A percentile compares a stretch with the other conserved stretches of the same genome.
Evolutionary conservation across 805 yeast species (phyloP).

Genomic region (Komagataella pseudopastoris): DNA sequence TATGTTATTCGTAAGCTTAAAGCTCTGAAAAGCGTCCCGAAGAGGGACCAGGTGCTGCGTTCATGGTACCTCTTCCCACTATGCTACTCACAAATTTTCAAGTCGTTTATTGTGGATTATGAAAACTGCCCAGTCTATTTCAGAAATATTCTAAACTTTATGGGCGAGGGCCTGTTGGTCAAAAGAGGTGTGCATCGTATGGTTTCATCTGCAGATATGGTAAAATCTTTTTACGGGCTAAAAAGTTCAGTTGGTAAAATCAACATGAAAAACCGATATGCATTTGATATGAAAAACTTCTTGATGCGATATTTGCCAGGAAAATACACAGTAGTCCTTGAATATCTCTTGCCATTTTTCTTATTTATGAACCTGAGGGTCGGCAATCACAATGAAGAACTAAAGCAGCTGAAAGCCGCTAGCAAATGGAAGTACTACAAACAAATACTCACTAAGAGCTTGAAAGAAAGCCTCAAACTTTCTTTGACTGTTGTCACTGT

Average conservation of each 20-base stretch:
- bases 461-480: neutral
- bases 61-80: conserved; percentile 11
- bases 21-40: neutral
- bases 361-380: neutral
- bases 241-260: neutral
- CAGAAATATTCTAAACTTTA: conserved; percentile 4
- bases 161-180: neutral
- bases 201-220: neutral
- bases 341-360: conserved; percentile 5
- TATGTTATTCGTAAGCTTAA: neutral
- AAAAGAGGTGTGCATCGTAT: neutral
- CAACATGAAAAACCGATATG: neutral
- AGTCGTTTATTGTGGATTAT: conserved; percentile 3
- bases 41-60: neutral
- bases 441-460: neutral
- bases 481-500: neutral
- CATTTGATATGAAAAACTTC: neutral
- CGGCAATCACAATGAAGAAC: neutral
- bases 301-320: conserved; percentile 2
- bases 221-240: neutral
- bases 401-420: neutral
- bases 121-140: conserved; percentile 9
- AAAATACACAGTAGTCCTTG: conserved; percentile 6
- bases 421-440: neutral
- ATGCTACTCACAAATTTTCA: conserved; percentile 9